Base-by-base conservation (phyloP, 768 basidiomycete genomes). In the Clavaria fumosa region DNA sequence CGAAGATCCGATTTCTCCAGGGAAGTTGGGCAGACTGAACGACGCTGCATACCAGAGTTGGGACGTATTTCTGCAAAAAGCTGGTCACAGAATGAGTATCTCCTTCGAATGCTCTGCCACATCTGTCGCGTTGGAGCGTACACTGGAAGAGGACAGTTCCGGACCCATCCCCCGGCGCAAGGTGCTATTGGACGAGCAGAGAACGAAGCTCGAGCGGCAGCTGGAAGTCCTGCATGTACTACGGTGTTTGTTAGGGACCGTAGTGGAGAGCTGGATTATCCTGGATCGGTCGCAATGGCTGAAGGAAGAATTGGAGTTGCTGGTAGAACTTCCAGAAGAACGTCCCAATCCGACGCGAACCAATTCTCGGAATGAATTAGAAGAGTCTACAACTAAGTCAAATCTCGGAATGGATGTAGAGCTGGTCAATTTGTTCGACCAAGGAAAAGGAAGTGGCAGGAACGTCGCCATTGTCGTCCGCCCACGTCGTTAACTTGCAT, bases 391-490 rank as follows among this genome's bases (percentile, higher is more conserved):
- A 12, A 21, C 22, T 15, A 20, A 31, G 20, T n/a, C 38, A 22
- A 30, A 11, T 34, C 22, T 31, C 15, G 27, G 5, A 34, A 7
- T 50, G 41, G 26, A 45, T 2, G 62, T 70, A 14, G 58, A 65
- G 21, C 47, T 70, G 15, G 60, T 81, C 2, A 82, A 79, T 51
- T 49, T 85, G 28, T 84, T 85, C 42, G 75, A 82, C 47, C 81
- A 83, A 52, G 59, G 61, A 4, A 67, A 66, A 2, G 80, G 78
- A 31, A 84, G 81, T 51, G 78, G 73, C 33, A 58, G 81, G 47
- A 84, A 83, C 52, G 59, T 79, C 39, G 78, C 70, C 5, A 58
- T 82, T 35, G 69, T 74, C 23, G 56, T 78, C 35, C 57, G 55
- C 23, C 62, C 67, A 17, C 35, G 39, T 9, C n/a, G 12, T 4